Conservation (phyloP, 495 filamentous ascomycete species). For the Xylaria nigripes region DNA sequence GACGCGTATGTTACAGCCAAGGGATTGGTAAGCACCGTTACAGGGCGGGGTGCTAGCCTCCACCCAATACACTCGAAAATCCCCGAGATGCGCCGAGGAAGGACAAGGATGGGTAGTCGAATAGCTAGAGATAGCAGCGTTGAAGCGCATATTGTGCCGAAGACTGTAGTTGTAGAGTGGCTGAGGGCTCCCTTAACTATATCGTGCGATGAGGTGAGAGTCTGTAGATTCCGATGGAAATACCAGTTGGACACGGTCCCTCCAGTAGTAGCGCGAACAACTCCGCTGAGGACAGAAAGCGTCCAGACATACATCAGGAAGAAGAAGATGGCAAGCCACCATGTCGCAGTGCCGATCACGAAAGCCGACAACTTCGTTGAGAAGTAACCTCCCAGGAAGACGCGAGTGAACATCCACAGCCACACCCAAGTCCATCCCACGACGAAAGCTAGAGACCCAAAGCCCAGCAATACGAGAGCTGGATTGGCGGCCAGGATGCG, state of each 20-base stretch:
- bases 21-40: constrained; percentile 79
- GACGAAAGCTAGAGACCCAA: constrained; percentile 65
- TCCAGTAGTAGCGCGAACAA: constrained; percentile 85
- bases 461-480: constrained; percentile 70
- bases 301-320: constrained; percentile 94
- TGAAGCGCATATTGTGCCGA: constrained; percentile 84
- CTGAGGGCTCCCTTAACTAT: constrained; percentile 73
- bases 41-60: constrained; percentile 60
- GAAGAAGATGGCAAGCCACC: constrained; percentile 87
- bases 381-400: constrained; percentile 82
- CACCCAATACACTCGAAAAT: constrained; percentile 29
- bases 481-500: constrained; percentile 80
- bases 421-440: constrained; percentile 91
- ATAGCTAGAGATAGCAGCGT: constrained; percentile 71
- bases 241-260: constrained; percentile 98
- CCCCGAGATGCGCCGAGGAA: constrained; percentile 57
- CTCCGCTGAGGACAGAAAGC: constrained; percentile 69
- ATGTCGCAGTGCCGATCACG: constrained; percentile 75
- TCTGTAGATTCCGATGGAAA: constrained; percentile 81
- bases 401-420: constrained; percentile 91
- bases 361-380: constrained; percentile 51
- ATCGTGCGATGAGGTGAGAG: constrained; percentile 63
- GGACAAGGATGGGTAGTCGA: constrained; percentile 74
- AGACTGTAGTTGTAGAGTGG: constrained; percentile 78
- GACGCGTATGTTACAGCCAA: constrained; percentile 86